Evolutionary conservation across 495 filamentous ascomycete genomes (phyloP).

Genomic region (Neurospora intermedia): DNA sequence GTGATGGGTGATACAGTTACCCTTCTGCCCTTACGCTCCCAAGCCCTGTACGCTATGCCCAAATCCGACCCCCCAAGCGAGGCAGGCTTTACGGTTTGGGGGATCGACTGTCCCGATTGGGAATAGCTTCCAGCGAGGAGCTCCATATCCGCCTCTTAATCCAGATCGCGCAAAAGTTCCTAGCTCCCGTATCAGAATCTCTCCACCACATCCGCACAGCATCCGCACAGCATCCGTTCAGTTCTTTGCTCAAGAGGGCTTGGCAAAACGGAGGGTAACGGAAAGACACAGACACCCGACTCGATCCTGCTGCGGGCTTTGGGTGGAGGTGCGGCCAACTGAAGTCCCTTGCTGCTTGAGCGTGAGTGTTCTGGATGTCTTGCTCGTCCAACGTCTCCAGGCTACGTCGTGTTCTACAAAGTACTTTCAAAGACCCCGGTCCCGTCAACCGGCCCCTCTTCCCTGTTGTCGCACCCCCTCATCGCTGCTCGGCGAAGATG

Average conservation of each 20-base stretch:
- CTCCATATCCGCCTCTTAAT: not conserved
- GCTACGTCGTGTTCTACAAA: slow-evolving; percentile 4
- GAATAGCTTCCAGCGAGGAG: not conserved
- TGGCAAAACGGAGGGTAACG: not conserved
- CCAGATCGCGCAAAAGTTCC: not conserved
- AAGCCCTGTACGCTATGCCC: not conserved
- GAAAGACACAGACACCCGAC: not conserved
- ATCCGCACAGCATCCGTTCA: not conserved
- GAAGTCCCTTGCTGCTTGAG: not conserved
- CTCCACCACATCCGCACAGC: not conserved
- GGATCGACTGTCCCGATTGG: not conserved
- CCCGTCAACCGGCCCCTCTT: slow-evolving; percentile 13
- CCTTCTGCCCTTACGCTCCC: not conserved
- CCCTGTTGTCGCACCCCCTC: slow-evolving; percentile 12
- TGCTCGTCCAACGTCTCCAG: slow-evolving; percentile 6
- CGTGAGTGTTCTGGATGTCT: not conserved
- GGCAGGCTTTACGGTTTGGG: not conserved
- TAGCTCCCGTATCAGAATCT: not conserved
- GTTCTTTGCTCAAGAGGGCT: not conserved
- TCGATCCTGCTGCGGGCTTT: not conserved
- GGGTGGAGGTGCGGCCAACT: not conserved
- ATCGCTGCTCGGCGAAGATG: slow-evolving; percentile 10
- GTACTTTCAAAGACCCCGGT: slow-evolving; percentile 16
- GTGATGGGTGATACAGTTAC: not conserved
- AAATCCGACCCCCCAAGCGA: not conserved